Base-by-base conservation (phyloP, 2,329 filamentous ascomycete genomes). In the Penicillium carneum region DNA sequence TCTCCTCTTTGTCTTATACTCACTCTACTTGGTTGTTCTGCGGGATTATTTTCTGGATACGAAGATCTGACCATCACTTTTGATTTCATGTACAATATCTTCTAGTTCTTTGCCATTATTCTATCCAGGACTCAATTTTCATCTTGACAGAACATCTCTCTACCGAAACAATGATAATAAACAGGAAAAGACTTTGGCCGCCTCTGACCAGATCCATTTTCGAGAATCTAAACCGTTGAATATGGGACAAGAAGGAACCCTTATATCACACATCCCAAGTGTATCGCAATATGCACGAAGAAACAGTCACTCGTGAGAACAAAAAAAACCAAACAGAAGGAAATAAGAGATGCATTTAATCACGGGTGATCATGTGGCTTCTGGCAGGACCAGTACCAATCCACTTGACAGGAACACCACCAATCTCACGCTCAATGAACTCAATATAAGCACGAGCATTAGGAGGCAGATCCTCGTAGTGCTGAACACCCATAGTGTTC, bases 311-410 rank as follows among this genome's bases (percentile, higher is more conserved):
- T 57, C 38, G 39, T 59, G 43, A 52, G 20, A 59, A 57, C 56
- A 53, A 34, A 45, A 36, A 51, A 54, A 12, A 53, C 10, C 10
- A 39, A 64, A 48, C 33, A 46, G 33, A 26, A 48, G 20, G 60
- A 39, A 59, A 52, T 14, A 72, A 43, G 16, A 58, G 61, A 61
- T 23, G 3, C 39, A 47, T 47, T 59, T 69, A 72, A 50, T 69
- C 67, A 74, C 84, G 79, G 56, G 81, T 76, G 72, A 88, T 86
- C 86, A 88, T 88, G 72, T 86, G 83, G 65, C 87, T 85, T 64
- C 86, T 79, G 47, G 80, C 82, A 57, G 86, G 86, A 12, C 87
- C 87, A 10, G 86, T 87, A 41, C 87, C 87, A 71, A 89, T 87
- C 80, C 84, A 88, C 78, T 84, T 87, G 60, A 88, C 78, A 63